Percentiles rank a stretch among this genome's conserved stretches.
Conservation (phyloP, 2,329 filamentous ascomycete genomes). For the Fonsecaea pugnacius region DNA sequence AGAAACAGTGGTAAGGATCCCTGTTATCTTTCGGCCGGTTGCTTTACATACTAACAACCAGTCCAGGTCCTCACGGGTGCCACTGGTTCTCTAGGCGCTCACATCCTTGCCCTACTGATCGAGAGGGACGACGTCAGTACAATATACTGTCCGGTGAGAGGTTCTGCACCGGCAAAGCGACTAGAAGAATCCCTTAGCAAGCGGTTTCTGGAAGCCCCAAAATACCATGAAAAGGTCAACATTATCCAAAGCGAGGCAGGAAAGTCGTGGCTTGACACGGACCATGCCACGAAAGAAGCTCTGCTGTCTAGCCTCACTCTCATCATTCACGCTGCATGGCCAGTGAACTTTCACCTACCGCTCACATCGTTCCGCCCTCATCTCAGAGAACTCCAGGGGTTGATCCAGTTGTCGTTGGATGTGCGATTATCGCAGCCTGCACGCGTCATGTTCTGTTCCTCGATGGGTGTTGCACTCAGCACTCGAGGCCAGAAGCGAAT, state of each 20-base stretch:
- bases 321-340: constrained; percentile 69
- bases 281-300: neutral
- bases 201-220: neutral
- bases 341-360: constrained; percentile 67
- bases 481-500: constrained; percentile 35
- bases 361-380: constrained; percentile 59
- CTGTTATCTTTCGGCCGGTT: neutral
- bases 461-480: constrained; percentile 47
- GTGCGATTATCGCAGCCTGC: constrained; percentile 31
- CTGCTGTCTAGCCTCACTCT: constrained; percentile 44
- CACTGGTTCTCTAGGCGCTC: constrained; percentile 22
- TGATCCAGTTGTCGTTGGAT: constrained; percentile 53
- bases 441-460: constrained; percentile 57
- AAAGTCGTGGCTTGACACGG: neutral
- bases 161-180: neutral
- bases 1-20: neutral
- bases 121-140: neutral
- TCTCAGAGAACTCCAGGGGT: constrained; percentile 56
- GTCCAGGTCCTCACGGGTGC: constrained; percentile 14
- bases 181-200: constrained; percentile 9
- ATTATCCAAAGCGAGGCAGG: neutral
- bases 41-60: neutral
- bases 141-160: constrained; percentile 22
- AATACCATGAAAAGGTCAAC: neutral
- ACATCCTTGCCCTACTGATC: constrained; percentile 12